Base-by-base conservation (phyloP, 1,139 yeast species). In the Sugiyamaella paludigena region DNA sequence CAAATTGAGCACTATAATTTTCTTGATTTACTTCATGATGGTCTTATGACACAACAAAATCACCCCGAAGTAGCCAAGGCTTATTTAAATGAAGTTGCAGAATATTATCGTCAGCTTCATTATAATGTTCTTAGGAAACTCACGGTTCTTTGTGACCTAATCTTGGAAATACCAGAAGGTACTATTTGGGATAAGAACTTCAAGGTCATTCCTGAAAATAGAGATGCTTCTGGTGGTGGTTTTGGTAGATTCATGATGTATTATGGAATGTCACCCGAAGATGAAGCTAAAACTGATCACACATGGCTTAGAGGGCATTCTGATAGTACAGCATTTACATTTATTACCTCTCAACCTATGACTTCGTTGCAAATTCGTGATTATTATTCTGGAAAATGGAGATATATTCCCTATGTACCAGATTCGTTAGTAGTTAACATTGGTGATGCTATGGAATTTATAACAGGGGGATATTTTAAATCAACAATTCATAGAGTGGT, bases 1-100 rank as follows among this genome's bases (percentile, higher is more conserved):
- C 65, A 72, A 10, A 77, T 76, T 45, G 52, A 54, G 41, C 91
- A 87, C 65, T 92, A 83, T 74, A 91, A 91, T 63, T 91, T 87
- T 66, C 75, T 94, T 49, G 98, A 74, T 75, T 48, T 74, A 65
- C 43, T 73, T 69, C 52, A 47, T 29, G 75, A 70, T 57, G 74
- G 74, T 52, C 64, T 74, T 47, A 65, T 42, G 35, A 43, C 45
- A 12, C 36, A 51, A 13, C 51, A 53, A 16, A 51, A 48, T 13
- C 74, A 72, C 48, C 79, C 78, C 0, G 74, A 71, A 49, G 51
- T 74, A 24, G 70, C 70, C 12, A 61, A 54, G 27, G 64, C 58
- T 7, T 70, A 73, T 49, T 56, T 73, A 40, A 60, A 67, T 32
- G 77, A 73, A 45, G 59, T 75, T 28, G 62, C 69, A 12, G 62